Percentiles rank a stretch among this genome's conserved stretches.
phyloP scores from a whole-genome alignment of 306 rosid genomes.

The Pterocarpus macrocarpus region DNA sequence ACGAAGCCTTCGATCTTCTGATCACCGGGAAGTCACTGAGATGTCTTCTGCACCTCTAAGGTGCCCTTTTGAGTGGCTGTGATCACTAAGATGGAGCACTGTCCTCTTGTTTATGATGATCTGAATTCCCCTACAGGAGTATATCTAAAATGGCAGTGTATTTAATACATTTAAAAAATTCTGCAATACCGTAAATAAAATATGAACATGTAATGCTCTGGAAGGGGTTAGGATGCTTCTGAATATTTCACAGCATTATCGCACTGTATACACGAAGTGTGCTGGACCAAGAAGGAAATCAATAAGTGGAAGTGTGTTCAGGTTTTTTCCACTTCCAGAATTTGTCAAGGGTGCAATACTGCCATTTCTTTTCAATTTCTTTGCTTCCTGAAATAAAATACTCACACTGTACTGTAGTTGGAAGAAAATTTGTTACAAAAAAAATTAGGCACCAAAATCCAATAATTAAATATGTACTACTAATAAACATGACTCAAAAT shows the following conservation, averaged over 20 bases:
- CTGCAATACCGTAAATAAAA: background rate
- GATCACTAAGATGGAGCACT: constrained; percentile 8
- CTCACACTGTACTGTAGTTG: background rate
- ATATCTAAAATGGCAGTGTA: background rate
- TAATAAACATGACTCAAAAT: too few relatives aligned
- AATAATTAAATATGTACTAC: too few relatives aligned
- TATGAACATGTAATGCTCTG: constrained; percentile 8
- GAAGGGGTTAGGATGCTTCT: background rate
- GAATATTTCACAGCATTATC: background rate
- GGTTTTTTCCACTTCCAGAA: constrained; percentile 8
- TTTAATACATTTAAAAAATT: background rate
- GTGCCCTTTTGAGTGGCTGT: background rate
- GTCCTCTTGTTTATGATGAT: constrained; percentile 1
- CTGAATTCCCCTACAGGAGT: background rate
- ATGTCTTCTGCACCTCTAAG: constrained; percentile 66
- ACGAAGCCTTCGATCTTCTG: constrained; percentile 75
- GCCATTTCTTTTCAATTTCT: constrained; percentile 25
- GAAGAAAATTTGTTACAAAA: background rate
- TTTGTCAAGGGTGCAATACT: background rate
- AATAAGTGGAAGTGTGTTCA: background rate
- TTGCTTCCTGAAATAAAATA: background rate
- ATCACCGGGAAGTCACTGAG: constrained; percentile 71
- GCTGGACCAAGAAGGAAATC: background rate
- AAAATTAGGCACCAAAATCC: background rate
- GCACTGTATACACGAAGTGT: constrained; percentile 16